These are phyloP conservation scores for Parastagonospora avenae DNA, from an alignment of 2,329 filamentous ascomycete species.

Conservation along the genomic window DNA sequence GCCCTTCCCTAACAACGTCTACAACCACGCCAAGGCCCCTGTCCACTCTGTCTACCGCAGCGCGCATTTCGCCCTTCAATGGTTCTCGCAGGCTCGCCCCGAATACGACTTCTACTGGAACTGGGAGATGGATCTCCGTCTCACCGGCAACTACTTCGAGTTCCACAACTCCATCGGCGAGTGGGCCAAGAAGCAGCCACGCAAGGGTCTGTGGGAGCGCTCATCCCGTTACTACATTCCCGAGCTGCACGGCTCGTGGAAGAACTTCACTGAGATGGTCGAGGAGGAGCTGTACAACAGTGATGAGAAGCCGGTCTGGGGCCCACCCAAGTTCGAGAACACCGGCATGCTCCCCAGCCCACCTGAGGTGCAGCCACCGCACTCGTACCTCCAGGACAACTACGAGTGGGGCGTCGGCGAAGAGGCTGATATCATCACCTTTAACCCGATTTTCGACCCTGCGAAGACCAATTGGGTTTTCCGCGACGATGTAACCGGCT, in stretches of 20 bases:
- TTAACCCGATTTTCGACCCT: conserved; percentile 81
- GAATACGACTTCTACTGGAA: conserved; percentile 71
- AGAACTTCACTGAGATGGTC: conserved; percentile 69
- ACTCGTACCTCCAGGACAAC: conserved; percentile 63
- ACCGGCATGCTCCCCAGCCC: conserved; percentile 62
- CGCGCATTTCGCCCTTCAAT: conserved; percentile 57
- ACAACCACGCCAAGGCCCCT: conserved; percentile 65
- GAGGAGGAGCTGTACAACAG: conserved; percentile 61
- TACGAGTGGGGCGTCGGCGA: conserved; percentile 79
- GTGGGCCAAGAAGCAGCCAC: conserved; percentile 71
- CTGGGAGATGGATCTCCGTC: conserved; percentile 87
- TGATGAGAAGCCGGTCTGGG: conserved; percentile 66
- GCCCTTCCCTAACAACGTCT: conserved; percentile 76
- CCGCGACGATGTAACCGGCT: conserved; percentile 70
- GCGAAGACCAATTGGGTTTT: conserved; percentile 75
- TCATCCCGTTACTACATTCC: conserved; percentile 76
- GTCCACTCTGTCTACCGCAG: conserved; percentile 88
- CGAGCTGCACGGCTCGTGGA: conserved; percentile 68
- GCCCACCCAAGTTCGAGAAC: conserved; percentile 56
- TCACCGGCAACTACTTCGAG: conserved; percentile 83
- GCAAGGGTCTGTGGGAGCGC: conserved; percentile 75
- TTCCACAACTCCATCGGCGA: conserved; percentile 69
- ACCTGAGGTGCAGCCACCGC: conserved; percentile 67
- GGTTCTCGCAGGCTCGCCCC: conserved; percentile 57
- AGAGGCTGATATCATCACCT: conserved; percentile 73